A percentile compares a stretch with the other conserved stretches of the same genome.
These are phyloP conservation scores for Lathyrus aphaca DNA, from an alignment of 306 rosid genomes.

Conservation along the genomic window DNA sequence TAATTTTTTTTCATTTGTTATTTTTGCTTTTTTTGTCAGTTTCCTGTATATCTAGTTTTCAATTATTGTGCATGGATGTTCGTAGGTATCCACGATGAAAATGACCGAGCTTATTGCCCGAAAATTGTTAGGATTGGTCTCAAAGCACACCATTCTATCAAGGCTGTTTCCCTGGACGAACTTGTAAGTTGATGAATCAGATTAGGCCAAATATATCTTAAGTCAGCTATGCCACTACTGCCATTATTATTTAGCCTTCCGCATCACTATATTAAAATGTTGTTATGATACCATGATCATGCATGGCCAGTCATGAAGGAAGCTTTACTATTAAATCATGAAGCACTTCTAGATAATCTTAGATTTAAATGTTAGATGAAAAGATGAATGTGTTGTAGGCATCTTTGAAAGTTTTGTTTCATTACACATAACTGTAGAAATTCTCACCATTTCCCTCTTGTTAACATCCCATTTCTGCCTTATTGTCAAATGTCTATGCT, in stretches of 20 bases:
- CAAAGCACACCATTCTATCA: conserved; percentile 86
- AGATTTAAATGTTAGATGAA: not conserved
- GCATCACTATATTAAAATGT: conserved; percentile 13
- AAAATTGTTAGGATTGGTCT: conserved; percentile 92
- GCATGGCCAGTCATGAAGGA: too few relatives aligned
- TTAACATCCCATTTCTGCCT: too few relatives aligned
- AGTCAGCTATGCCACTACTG: conserved; percentile 26
- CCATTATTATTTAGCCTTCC: conserved; percentile 22
- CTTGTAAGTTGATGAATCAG: conserved; percentile 61
- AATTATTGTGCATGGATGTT: conserved; percentile 35
- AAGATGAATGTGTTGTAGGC: too few relatives aligned
- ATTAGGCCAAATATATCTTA: conserved; percentile 29
- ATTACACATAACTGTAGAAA: too few relatives aligned
- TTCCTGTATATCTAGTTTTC: conserved; percentile 23
- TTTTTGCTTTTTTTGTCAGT: not conserved
- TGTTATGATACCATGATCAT: conserved; percentile 36
- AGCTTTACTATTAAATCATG: too few relatives aligned
- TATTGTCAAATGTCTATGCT: too few relatives aligned
- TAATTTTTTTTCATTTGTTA: conserved; percentile 1
- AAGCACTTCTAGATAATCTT: too few relatives aligned
- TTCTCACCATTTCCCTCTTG: too few relatives aligned
- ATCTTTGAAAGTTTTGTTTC: too few relatives aligned
- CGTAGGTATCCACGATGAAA: conserved; percentile 92
- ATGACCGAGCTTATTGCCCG: conserved; percentile 71
- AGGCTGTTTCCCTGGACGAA: conserved; percentile 76